Percentiles rank a stretch among this genome's conserved stretches.
Conservation (phyloP, 1,139 yeast genomes). For the Kodamaea anthophila region DNA sequence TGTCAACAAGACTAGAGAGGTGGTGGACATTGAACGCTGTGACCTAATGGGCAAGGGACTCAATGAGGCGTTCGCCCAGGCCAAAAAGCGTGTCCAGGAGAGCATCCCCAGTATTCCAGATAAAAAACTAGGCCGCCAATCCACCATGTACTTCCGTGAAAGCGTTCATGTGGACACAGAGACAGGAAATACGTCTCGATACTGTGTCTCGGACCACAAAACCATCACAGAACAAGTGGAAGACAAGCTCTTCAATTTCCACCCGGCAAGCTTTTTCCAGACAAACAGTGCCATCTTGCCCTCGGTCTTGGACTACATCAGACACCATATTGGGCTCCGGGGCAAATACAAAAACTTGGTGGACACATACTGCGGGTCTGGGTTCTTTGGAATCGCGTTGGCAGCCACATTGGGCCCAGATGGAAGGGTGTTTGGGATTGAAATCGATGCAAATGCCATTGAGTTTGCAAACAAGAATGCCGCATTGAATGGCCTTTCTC, state of each 20-base stretch:
- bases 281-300: conserved; percentile 32
- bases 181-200: conserved; percentile 26
- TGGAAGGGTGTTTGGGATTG: conserved; percentile 41
- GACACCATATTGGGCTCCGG: conserved; percentile 16
- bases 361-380: conserved; percentile 45
- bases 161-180: conserved; percentile 25
- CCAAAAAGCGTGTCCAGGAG: conserved; percentile 11
- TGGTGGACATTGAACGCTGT: conserved; percentile 27
- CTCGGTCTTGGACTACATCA: conserved; percentile 26
- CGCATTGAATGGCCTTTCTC: conserved; percentile 28
- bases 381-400: conserved; percentile 39
- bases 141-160: conserved; percentile 27
- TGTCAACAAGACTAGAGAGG: conserved; percentile 16
- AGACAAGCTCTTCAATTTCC: conserved; percentile 27
- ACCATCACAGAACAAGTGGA: conserved; percentile 28
- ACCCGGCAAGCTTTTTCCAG: conserved; percentile 32
- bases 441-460: conserved; percentile 28
- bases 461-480: conserved; percentile 38
- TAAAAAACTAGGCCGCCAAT: conserved; percentile 8
- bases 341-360: conserved; percentile 22
- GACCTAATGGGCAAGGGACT: conserved; percentile 26
- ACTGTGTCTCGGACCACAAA: conserved; percentile 21
- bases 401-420: conserved; percentile 21
- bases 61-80: conserved; percentile 15
- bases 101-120: conserved; percentile 4